Conservation (phyloP, 441 rosid genomes). For the Capsella rubella region DNA sequence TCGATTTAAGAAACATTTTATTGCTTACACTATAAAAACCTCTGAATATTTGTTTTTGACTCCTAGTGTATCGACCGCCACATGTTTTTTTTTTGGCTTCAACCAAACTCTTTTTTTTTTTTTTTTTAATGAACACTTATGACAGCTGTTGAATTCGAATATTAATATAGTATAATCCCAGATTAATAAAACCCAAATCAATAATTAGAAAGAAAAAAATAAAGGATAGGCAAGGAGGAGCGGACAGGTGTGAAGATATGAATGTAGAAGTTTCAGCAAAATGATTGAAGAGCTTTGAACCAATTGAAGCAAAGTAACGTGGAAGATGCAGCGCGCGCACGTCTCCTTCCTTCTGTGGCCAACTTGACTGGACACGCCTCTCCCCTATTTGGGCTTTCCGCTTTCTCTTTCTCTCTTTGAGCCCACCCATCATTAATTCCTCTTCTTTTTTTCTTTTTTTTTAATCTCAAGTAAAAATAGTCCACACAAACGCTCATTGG, state of each 20-base stretch:
- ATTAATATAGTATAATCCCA: too few relatives aligned
- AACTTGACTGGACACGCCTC: slow-evolving; percentile 34
- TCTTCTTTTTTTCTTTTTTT: background rate
- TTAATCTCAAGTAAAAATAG: background rate
- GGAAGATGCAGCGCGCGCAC: slow-evolving; percentile 29
- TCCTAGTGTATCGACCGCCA: slow-evolving; percentile 7
- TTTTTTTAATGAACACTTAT: background rate
- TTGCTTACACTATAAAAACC: background rate
- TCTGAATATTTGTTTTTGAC: background rate
- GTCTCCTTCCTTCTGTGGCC: slow-evolving; percentile 26
- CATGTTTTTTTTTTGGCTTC: slow-evolving; percentile 16
- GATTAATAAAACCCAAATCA: too few relatives aligned
- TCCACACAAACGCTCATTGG: background rate
- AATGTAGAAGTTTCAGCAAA: slow-evolving; percentile 21
- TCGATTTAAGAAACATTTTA: background rate
- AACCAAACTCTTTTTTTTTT: background rate
- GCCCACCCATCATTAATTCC: background rate
- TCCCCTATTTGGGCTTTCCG: slow-evolving; percentile 5
- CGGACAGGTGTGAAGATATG: slow-evolving; percentile 36
- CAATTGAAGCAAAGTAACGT: slow-evolving; percentile 29
- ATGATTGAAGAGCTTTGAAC: slow-evolving; percentile 29
- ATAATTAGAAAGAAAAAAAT: background rate
- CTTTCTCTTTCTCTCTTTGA: slow-evolving; percentile 10
- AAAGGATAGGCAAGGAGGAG: slow-evolving; percentile 2
- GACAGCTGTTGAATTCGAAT: slow-evolving; percentile 20